These are phyloP conservation scores for Colletotrichum sp. DNA, from an alignment of 2,329 filamentous ascomycete genomes.

Conservation along the genomic window DNA sequence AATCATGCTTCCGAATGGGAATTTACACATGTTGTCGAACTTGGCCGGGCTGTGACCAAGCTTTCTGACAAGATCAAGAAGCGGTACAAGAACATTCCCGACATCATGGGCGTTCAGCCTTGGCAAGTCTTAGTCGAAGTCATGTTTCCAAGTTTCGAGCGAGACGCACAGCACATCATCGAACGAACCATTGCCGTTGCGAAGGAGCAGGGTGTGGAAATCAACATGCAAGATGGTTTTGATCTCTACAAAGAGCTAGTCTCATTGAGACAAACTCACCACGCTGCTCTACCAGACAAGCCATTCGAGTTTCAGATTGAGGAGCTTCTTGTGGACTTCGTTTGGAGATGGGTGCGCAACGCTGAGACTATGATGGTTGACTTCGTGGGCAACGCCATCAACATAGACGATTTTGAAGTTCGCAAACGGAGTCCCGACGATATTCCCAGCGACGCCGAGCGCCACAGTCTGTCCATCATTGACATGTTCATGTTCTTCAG, in stretches of 20 bases:
- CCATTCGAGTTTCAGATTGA: slow-evolving; percentile 90
- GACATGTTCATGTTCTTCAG: slow-evolving; percentile 96
- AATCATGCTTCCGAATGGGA: slow-evolving; percentile 84
- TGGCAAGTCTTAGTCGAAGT: slow-evolving; percentile 78
- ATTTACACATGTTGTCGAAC: slow-evolving; percentile 86
- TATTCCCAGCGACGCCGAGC: slow-evolving; percentile 75
- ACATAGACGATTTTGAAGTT: slow-evolving; percentile 85
- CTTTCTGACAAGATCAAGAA: slow-evolving; percentile 90
- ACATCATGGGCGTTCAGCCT: slow-evolving; percentile 77
- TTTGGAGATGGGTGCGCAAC: slow-evolving; percentile 91
- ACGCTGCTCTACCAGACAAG: slow-evolving; percentile 71
- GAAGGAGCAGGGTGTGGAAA: slow-evolving; percentile 72
- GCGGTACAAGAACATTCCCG: slow-evolving; percentile 85
- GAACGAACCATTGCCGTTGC: slow-evolving; percentile 78
- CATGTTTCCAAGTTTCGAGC: slow-evolving; percentile 87
- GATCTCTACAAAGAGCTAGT: slow-evolving; percentile 90
- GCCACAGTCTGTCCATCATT: slow-evolving; percentile 91
- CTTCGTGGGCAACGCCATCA: slow-evolving; percentile 90
- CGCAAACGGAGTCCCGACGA: slow-evolving; percentile 67
- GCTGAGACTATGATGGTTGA: slow-evolving; percentile 80
- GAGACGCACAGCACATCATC: slow-evolving; percentile 86
- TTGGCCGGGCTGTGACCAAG: slow-evolving; percentile 85
- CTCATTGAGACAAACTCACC: slow-evolving; percentile 82
- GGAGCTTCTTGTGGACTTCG: slow-evolving; percentile 84
- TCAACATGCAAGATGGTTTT: slow-evolving; percentile 91